These are phyloP conservation scores for Penicillium sp. DNA, from an alignment of 2,329 filamentous ascomycete genomes.

Conservation along the genomic window DNA sequence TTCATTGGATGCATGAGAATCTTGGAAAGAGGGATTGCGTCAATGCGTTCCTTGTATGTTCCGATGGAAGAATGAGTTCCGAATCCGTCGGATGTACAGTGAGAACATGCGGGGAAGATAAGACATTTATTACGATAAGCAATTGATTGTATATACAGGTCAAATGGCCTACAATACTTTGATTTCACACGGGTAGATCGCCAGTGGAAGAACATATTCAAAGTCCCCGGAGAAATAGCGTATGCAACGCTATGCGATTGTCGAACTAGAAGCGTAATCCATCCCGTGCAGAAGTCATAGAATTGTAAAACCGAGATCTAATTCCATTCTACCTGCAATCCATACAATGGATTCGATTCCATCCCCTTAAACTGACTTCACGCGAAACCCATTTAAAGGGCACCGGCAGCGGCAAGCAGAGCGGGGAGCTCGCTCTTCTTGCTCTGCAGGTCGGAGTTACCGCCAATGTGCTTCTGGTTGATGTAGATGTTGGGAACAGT, in stretches of 20 bases:
- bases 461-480: constrained; percentile 84
- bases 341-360: background rate
- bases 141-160: too few species aligned
- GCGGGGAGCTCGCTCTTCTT: constrained; percentile 63
- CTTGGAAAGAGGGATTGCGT: background rate
- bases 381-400: constrained; percentile 46
- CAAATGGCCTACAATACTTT: too few species aligned
- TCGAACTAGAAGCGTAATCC: too few species aligned
- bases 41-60: background rate
- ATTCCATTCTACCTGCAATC: background rate
- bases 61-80: background rate
- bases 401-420: constrained; percentile 64
- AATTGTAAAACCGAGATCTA: background rate
- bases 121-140: too few species aligned
- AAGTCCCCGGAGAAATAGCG: too few species aligned
- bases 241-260: too few species aligned
- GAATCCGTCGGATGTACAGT: background rate
- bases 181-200: too few species aligned
- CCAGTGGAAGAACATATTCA: too few species aligned
- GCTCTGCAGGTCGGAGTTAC: constrained; percentile 83
- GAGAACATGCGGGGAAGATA: too few species aligned
- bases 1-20: background rate
- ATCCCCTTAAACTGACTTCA: background rate
- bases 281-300: too few species aligned
- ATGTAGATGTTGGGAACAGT: constrained; percentile 98